These are phyloP conservation scores for Aphanomyces stellatus DNA, from an alignment of 352 stramenopile genomes.

Conservation along the genomic window DNA sequence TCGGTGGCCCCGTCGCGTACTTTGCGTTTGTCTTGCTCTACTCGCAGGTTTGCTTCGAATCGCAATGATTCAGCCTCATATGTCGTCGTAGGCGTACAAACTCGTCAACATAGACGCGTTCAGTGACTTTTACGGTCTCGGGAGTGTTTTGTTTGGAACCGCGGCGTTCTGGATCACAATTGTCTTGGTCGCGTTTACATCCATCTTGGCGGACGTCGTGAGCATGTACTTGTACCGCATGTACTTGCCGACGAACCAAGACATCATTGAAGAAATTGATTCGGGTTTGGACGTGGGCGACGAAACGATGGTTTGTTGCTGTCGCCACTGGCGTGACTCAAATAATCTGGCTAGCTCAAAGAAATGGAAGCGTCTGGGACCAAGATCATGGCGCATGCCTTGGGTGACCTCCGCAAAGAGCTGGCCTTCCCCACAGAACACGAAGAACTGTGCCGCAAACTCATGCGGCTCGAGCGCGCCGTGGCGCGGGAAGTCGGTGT, in stretches of 20 bases:
- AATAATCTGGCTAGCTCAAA: background rate
- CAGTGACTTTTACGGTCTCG: conserved; percentile 60
- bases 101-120: conserved; percentile 29
- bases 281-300: conserved; percentile 33
- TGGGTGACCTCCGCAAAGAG: conserved; percentile 1
- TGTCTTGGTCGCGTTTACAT: conserved; percentile 52
- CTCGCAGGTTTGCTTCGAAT: conserved; percentile 34
- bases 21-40: conserved; percentile 64
- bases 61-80: background rate
- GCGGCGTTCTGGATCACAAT: conserved; percentile 53
- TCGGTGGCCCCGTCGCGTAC: conserved; percentile 53
- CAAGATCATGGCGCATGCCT: background rate
- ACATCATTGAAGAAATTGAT: conserved; percentile 82
- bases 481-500: conserved; percentile 11
- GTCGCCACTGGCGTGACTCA: background rate
- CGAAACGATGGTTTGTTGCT: background rate
- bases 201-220: conserved; percentile 48
- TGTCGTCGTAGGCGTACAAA: background rate
- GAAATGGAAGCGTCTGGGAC: background rate
- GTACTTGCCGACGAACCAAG: conserved; percentile 73
- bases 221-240: conserved; percentile 74
- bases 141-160: conserved; percentile 44
- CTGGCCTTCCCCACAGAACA: conserved; percentile 5
- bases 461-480: conserved; percentile 15
- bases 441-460: conserved; percentile 17